Conservation (phyloP, 805 yeast genomes). For the Starmerella gropengiesseri region DNA sequence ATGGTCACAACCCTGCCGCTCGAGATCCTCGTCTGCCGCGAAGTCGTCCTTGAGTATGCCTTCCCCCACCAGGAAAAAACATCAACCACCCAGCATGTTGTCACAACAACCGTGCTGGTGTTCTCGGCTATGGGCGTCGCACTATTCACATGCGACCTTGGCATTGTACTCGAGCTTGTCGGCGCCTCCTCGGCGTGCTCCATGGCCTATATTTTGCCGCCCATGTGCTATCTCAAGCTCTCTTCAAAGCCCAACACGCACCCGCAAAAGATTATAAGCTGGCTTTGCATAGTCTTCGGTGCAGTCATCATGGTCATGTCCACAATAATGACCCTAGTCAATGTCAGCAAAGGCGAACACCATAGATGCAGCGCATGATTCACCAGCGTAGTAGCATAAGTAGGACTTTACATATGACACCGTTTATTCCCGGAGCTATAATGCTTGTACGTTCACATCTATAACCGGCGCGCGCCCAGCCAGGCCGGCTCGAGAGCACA, state of each 20-base stretch:
- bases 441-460: background rate
- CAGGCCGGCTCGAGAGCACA: too few species aligned
- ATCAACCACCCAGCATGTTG: slow-evolving; percentile 38
- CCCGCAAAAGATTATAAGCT: slow-evolving; percentile 43
- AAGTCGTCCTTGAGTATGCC: slow-evolving; percentile 61
- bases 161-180: slow-evolving; percentile 76
- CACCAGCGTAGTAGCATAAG: background rate
- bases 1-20: slow-evolving; percentile 88
- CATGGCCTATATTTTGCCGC: slow-evolving; percentile 88
- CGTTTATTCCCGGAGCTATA: too few species aligned
- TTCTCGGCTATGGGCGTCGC: slow-evolving; percentile 64
- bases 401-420: background rate
- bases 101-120: slow-evolving; percentile 56
- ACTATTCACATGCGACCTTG: slow-evolving; percentile 73
- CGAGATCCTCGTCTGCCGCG: slow-evolving; percentile 82
- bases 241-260: slow-evolving; percentile 33
- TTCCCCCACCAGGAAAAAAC: slow-evolving; percentile 27
- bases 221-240: slow-evolving; percentile 64
- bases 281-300: slow-evolving; percentile 60
- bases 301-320: slow-evolving; percentile 65
- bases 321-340: slow-evolving; percentile 57
- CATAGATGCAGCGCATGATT: slow-evolving; percentile 12
- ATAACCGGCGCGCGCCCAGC: too few species aligned
- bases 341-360: slow-evolving; percentile 33
- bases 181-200: slow-evolving; percentile 90